Evolutionary conservation across 2,329 filamentous ascomycete species (phyloP), one percentile per base, ranked within the genome.

Genomic region (Chaetomium sp.): DNA sequence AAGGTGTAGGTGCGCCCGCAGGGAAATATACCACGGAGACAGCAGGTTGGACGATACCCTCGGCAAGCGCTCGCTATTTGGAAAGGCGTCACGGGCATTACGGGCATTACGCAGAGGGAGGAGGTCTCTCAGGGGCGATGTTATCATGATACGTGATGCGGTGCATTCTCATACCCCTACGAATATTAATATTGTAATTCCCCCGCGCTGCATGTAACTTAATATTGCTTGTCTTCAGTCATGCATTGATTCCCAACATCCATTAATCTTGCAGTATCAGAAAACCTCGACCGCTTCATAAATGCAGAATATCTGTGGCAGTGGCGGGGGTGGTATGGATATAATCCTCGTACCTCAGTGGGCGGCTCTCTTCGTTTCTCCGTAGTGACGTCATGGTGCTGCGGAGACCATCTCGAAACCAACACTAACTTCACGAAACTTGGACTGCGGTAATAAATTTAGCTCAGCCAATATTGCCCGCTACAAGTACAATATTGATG

Each of bases 1-100:
- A 81, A 74, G 64, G 81, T 86, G 65, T 84, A 74, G 57, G 55
- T n/a, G 49, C 42, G 49, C 19, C 13, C 9, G 45, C 45, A 47
- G 21, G n/a, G 45, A 47, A 23, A n/a, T 23, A 12, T n/a, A 21
- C 7, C 1, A 29, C 27, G 21, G 21, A 3, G 45, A 23, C 45
- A 47, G 45, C n/a, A 23, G n/a, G 45, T 23, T 23, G 45, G n/a
- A 21, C 45, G 45, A 23, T n/a, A 42, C 16, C 38, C 38, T 16
- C 16, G 16, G 38, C 16, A n/a, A 42, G 7, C 19, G n/a, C n/a
- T 10, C 45, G n/a, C 7, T 23, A 12, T 47, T 23, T 21, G 45
- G 45, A 10, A 47, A 21, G 19, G 19, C 13, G 35, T 19, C 35
- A 38, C 42, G 21, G 42, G n/a, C 19, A 51, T 2, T 1, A 29